A percentile compares a stretch with the other conserved stretches of the same genome.
These are phyloP conservation scores for Hyphopichia wangnamkhiaoensis DNA, from an alignment of 1,139 yeast genomes.

Conservation along the genomic window DNA sequence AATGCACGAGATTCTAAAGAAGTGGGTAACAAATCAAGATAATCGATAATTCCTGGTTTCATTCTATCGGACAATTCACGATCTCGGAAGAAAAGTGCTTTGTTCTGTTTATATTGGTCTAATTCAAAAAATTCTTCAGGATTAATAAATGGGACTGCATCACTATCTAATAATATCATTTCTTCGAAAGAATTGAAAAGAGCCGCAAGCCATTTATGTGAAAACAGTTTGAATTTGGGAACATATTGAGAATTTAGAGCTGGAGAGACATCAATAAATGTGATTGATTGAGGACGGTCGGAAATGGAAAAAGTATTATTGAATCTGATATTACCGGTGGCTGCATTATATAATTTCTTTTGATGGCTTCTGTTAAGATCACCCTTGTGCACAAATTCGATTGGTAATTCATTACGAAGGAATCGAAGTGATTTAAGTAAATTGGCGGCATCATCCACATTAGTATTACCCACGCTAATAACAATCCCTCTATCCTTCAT, in stretches of 20 bases:
- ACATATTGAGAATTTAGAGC: slow-evolving; percentile 27
- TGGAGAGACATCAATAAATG: slow-evolving; percentile 46
- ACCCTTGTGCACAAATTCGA: slow-evolving; percentile 25
- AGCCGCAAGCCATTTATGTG: slow-evolving; percentile 50
- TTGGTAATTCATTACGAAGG: slow-evolving; percentile 25
- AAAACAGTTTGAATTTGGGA: slow-evolving; percentile 38
- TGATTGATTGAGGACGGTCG: slow-evolving; percentile 35
- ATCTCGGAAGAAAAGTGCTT: slow-evolving; percentile 43
- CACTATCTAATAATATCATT: slow-evolving; percentile 54
- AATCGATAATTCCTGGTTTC: background rate
- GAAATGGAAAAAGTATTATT: background rate
- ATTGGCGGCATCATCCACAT: slow-evolving; percentile 22
- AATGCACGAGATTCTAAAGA: slow-evolving; percentile 1
- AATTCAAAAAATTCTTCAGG: slow-evolving; percentile 30
- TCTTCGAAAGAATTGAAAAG: slow-evolving; percentile 52
- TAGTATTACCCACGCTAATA: slow-evolving; percentile 22
- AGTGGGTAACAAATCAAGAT: slow-evolving; percentile 1
- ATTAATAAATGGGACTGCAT: slow-evolving; percentile 50
- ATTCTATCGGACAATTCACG: slow-evolving; percentile 10
- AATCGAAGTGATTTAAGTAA: slow-evolving; percentile 29
- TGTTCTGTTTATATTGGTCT: slow-evolving; percentile 28
- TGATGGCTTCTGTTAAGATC: slow-evolving; percentile 20
- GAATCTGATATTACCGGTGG: slow-evolving; percentile 11
- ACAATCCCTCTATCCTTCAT: slow-evolving; percentile 28
- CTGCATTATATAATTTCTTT: slow-evolving; percentile 20